Base-by-base conservation (phyloP, 768 basidiomycete genomes). In the Leccinum longicurvipes region DNA sequence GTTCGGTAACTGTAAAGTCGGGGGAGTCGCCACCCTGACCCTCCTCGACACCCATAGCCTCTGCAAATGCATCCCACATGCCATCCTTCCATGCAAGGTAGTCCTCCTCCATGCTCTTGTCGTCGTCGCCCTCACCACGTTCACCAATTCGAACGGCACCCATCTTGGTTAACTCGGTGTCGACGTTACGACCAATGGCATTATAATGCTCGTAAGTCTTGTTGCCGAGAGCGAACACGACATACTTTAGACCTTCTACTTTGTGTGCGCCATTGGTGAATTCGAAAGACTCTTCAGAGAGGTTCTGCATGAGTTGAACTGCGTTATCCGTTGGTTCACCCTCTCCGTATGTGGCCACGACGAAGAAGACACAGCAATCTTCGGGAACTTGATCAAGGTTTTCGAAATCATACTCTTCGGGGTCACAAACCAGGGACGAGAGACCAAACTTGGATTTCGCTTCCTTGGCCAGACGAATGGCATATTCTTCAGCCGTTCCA, bases 101-200 rank as follows among this genome's bases (percentile, higher is more conserved):
- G 72, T 99, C 96, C 76, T 99, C 96, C 72, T 99, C 96, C 95
- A 99, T 98, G 68, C 90, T 93, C 79, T 97, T 97, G 74, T 99
- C 97, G 67, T 99, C 96, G 67, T 99, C 97, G 60, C 96, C 96
- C 73, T 98, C 95, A 10, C 96, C 96, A 36, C 88, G 80, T 69
- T 88, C 86, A 42, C 94, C 94, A 32, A 98, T 89, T 51, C 93
- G 85, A 52, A 77, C 70, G 21, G 84, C 97, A 27, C 94, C 96
- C 78, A 93, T 86, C 67, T 86, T 83, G 5, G 81, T 72, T 56
- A 99, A 74, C 27, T 82, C 73, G 3, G 78, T 66, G 64, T 99
- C 96, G 53, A 95, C 79, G 57, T 85, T 83, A 42, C 87, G 82
- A 17, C 87, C 85, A 63, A 98, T 93, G 56, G 87, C 81, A 67